Evolutionary conservation across 164 flowering plant genomes (phyloP).

Genomic region (Aristolochia californica): DNA sequence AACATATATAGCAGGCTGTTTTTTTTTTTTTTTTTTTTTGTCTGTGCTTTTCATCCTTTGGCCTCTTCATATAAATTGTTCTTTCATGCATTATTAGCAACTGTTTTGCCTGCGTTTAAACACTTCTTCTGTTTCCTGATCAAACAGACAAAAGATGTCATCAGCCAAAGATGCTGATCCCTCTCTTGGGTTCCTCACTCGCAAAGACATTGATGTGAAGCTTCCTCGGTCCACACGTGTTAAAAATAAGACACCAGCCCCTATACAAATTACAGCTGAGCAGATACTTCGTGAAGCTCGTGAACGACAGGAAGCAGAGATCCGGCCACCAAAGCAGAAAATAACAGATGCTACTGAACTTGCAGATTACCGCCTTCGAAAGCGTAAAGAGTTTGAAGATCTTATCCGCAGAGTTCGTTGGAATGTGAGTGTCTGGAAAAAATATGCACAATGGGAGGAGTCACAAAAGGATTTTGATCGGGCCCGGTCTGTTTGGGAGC

Average conservation of each 20-base stretch:
- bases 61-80: no score
- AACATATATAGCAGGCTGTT: no score
- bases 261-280: constrained; percentile 84
- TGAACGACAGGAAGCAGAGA: constrained; percentile 87
- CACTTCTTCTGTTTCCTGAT: no score
- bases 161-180: constrained; percentile 44
- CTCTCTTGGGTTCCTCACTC: constrained; percentile 51
- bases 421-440: constrained; percentile 76
- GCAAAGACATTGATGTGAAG: constrained; percentile 83
- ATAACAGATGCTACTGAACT: constrained; percentile 82
- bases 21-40: no score
- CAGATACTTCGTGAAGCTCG: constrained; percentile 91
- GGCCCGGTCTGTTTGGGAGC: constrained; percentile 85
- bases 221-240: constrained; percentile 87
- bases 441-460: constrained; percentile 94
- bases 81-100: no score
- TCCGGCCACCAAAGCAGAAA: constrained; percentile 88
- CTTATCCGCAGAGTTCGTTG: constrained; percentile 64
- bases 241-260: constrained; percentile 90
- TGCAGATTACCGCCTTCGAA: constrained; percentile 78
- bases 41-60: no score
- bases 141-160: no score
- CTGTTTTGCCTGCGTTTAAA: no score
- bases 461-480: constrained; percentile 79
- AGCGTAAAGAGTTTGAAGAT: constrained; percentile 84